Conservation (phyloP, 176 grass and related monocot species). For the barley (Hordeum vulgare) region MorexV3_pseudomolecules_assembly NC_058519.1:657412357-657412856, state of each 20-base stretch:
- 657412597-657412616: background rate
- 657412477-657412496: slow-evolving; percentile 37
- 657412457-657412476: slow-evolving; percentile 62
- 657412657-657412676: background rate
- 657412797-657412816: background rate
- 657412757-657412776: background rate
- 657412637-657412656: background rate
- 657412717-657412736: background rate
- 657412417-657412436: slow-evolving; percentile 72
- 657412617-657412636: background rate
- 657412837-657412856: background rate
- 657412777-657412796: background rate
- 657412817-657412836: background rate
- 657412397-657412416: background rate
- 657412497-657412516: background rate
- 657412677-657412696: slow-evolving; percentile 11
- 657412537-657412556: too few relatives aligned
- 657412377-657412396: background rate
- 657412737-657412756: background rate
- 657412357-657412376: background rate
- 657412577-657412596: background rate
- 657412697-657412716: slow-evolving; percentile 10
- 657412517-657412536: background rate
- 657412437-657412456: slow-evolving; percentile 87
- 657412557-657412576: background rate